Evolutionary conservation across 805 yeast species (phyloP).

Genomic region (Metschnikowia anglica): DNA sequence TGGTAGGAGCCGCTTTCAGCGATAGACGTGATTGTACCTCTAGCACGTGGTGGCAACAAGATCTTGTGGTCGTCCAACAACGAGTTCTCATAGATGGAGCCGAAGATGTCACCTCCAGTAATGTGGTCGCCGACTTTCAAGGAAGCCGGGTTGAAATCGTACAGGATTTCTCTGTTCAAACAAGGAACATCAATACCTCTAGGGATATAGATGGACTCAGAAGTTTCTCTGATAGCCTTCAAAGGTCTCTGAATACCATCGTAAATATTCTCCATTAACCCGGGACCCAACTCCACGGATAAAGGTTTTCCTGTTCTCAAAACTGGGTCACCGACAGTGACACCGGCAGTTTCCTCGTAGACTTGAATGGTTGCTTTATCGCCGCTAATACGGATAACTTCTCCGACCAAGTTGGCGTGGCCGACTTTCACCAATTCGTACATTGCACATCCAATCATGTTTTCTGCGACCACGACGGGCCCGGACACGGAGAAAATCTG

Average conservation of each 20-base stretch:
- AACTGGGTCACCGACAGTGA: slow-evolving; percentile 98
- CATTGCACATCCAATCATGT: slow-evolving; percentile 99
- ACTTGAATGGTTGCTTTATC: slow-evolving; percentile 99
- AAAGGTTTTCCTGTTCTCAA: slow-evolving; percentile 98
- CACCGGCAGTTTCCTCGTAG: slow-evolving; percentile 99
- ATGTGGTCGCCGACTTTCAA: slow-evolving; percentile 94
- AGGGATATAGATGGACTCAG: slow-evolving; percentile 95
- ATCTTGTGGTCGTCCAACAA: slow-evolving; percentile 90
- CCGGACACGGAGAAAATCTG: slow-evolving; percentile 94
- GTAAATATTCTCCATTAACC: slow-evolving; percentile 97
- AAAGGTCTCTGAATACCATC: slow-evolving; percentile 99
- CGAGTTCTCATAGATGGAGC: slow-evolving; percentile 91
- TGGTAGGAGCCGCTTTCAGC: slow-evolving; percentile 90
- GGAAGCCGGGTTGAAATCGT: slow-evolving; percentile 80
- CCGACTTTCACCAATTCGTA: slow-evolving; percentile 98
- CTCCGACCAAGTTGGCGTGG: slow-evolving; percentile 95
- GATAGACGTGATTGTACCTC: slow-evolving; percentile 91
- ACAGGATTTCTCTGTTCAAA: slow-evolving; percentile 74
- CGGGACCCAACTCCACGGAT: slow-evolving; percentile 98
- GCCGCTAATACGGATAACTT: slow-evolving; percentile 93
- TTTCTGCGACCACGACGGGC: slow-evolving; percentile 96
- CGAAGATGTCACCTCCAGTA: slow-evolving; percentile 97
- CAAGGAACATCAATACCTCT: slow-evolving; percentile 98
- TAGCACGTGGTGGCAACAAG: slow-evolving; percentile 94
- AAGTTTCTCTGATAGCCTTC: slow-evolving; percentile 81